Evolutionary conservation across 495 filamentous ascomycete species (phyloP).

Genomic region (Aspergillus haitiensis): DNA sequence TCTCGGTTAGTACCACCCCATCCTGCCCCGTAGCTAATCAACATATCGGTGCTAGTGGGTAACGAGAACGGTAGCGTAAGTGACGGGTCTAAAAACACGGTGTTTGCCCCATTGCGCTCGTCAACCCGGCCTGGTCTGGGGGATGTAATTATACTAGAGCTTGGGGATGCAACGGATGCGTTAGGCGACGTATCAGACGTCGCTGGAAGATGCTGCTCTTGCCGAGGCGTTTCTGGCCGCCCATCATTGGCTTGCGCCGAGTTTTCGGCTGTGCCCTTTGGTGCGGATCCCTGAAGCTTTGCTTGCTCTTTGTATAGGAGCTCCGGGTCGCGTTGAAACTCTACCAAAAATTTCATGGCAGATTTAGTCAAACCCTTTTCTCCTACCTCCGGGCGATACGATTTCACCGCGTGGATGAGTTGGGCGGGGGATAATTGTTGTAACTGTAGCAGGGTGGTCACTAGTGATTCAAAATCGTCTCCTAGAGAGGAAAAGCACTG

Average conservation of each 20-base stretch:
- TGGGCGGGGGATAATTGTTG: constrained; percentile 81
- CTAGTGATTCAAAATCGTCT: constrained; percentile 86
- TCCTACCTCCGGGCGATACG: constrained; percentile 92
- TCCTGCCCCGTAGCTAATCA: constrained; percentile 90
- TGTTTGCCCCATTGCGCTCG: constrained; percentile 46
- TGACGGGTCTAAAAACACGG: constrained; percentile 78
- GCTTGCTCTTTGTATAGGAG: constrained; percentile 39
- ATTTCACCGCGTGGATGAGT: constrained; percentile 86
- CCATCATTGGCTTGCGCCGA: constrained; percentile 26
- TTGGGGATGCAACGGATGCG: constrained; percentile 27
- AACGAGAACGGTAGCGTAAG: constrained; percentile 92
- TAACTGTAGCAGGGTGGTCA: constrained; percentile 85
- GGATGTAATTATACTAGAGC: constrained; percentile 26
- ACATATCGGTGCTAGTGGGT: constrained; percentile 95
- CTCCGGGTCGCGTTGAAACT: constrained; percentile 69
- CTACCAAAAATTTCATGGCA: constrained; percentile 80
- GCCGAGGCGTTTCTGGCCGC: constrained; percentile 47
- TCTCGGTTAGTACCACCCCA: constrained; percentile 92
- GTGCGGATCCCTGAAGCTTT: constrained; percentile 37
- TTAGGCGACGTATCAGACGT: constrained; percentile 33
- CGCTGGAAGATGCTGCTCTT: constrained; percentile 38
- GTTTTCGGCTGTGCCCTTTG: constrained; percentile 26
- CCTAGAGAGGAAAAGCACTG: constrained; percentile 95
- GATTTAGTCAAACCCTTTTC: constrained; percentile 87
- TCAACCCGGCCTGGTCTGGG: constrained; percentile 30